Evolutionary conservation across 352 stramenopile genomes (phyloP).

Genomic region (Pythium dissotocum): DNA sequence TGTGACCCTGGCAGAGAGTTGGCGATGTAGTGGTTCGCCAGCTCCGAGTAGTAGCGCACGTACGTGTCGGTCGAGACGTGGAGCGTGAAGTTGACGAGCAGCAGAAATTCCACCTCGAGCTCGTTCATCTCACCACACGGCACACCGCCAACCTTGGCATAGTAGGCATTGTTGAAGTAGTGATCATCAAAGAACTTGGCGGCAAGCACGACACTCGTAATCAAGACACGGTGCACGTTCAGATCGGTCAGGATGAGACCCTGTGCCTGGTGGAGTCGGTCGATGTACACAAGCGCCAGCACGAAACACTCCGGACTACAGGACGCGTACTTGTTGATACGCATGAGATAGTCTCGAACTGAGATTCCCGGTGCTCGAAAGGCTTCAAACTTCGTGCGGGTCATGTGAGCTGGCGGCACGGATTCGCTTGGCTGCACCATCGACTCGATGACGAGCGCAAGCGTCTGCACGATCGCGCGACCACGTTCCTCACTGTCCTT

Average conservation of each 20-base stretch:
- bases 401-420: conserved; percentile 52
- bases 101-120: conserved; percentile 97
- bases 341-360: conserved; percentile 79
- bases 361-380: conserved; percentile 83
- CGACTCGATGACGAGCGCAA: conserved; percentile 75
- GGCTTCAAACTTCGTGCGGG: conserved; percentile 84
- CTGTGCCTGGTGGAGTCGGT: conserved; percentile 96
- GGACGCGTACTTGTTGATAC: conserved; percentile 97
- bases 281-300: conserved; percentile 98
- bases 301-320: conserved; percentile 99
- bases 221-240: conserved; percentile 98
- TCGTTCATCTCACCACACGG: conserved; percentile 96
- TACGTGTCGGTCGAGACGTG: conserved; percentile 92
- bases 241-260: conserved; percentile 96
- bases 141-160: conserved; percentile 95
- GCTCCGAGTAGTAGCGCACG: conserved; percentile 91
- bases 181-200: conserved; percentile 99
- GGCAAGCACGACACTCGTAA: conserved; percentile 96
- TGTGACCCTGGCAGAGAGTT: conserved; percentile 44
- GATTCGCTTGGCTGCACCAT: conserved; percentile 75
- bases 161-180: conserved; percentile 99
- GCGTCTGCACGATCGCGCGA: conserved; percentile 75
- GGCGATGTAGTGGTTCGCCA: conserved; percentile 85
- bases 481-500: conserved; percentile 75
- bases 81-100: conserved; percentile 98